Conservation (phyloP, 2,329 filamentous ascomycete genomes). For the Clonostachys byssicola region DNA sequence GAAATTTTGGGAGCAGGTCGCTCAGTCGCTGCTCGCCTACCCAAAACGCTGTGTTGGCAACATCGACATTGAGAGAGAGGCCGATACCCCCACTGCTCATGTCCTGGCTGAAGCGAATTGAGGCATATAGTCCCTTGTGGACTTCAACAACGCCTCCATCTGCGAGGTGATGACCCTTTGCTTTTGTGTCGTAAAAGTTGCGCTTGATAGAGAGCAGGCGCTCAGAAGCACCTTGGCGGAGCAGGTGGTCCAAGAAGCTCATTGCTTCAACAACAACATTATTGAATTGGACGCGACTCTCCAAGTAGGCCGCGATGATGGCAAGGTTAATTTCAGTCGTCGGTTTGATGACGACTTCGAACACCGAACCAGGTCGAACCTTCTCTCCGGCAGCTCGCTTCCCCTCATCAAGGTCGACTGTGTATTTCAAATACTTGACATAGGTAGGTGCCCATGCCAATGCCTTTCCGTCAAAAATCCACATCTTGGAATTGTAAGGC, state of each 20-base stretch:
- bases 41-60: constrained; percentile 92
- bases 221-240: constrained; percentile 74
- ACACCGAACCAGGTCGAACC: constrained; percentile 17
- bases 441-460: constrained; percentile 67
- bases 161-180: constrained; percentile 50
- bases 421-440: constrained; percentile 46
- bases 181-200: constrained; percentile 67
- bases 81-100: constrained; percentile 45
- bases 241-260: constrained; percentile 85
- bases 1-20: constrained; percentile 26
- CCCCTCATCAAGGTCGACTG: constrained; percentile 64
- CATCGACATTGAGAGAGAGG: constrained; percentile 82
- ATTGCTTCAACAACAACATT: constrained; percentile 72
- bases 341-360: constrained; percentile 57
- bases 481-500: constrained; percentile 36
- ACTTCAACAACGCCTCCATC: constrained; percentile 59
- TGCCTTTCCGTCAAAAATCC: constrained; percentile 79
- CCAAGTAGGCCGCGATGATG: constrained; percentile 62
- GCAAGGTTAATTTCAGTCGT: constrained; percentile 67
- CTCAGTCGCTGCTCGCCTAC: constrained; percentile 31
- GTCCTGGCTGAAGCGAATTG: constrained; percentile 68
- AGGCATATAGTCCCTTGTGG: constrained; percentile 85
- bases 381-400: neutral
- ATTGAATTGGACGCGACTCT: constrained; percentile 55
- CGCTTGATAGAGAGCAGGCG: constrained; percentile 70